Evolutionary conservation across 2,329 filamentous ascomycete species (phyloP).

Genomic region (Verticillium alfalfae): DNA sequence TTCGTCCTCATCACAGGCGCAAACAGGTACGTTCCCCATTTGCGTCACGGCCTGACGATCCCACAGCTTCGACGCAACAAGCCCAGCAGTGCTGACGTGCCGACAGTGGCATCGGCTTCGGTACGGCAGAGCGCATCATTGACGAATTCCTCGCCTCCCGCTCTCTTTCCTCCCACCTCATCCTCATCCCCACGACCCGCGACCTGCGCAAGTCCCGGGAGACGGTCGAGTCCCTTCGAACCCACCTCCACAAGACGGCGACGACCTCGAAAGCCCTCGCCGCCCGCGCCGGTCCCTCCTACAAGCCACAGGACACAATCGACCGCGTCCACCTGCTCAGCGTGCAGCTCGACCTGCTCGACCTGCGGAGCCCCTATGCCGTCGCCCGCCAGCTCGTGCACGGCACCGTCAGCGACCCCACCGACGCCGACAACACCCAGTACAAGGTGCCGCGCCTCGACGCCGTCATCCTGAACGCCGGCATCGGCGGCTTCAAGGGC

Average conservation of each 20-base stretch:
- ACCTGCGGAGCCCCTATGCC: conserved; percentile 43
- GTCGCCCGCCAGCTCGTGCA: conserved; percentile 41
- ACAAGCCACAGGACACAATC: conserved; percentile 35
- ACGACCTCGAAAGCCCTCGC: conserved; percentile 30
- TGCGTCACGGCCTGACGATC: neutral
- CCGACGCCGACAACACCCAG: conserved; percentile 23
- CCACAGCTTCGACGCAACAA: neutral
- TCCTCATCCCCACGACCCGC: conserved; percentile 80
- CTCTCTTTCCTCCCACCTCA: conserved; percentile 62
- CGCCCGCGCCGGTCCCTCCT: conserved; percentile 28
- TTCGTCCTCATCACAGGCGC: conserved; percentile 77
- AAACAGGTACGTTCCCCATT: conserved; percentile 59
- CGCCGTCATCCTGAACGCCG: conserved; percentile 78
- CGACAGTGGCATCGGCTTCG: conserved; percentile 76
- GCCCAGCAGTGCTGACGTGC: conserved; percentile 18
- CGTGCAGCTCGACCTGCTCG: conserved; percentile 55
- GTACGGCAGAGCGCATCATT: conserved; percentile 77
- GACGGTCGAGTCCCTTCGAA: conserved; percentile 60
- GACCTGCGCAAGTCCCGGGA: conserved; percentile 67
- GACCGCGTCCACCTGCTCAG: conserved; percentile 53
- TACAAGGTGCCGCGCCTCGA: conserved; percentile 65
- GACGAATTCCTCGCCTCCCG: conserved; percentile 78
- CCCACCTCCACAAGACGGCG: conserved; percentile 50
- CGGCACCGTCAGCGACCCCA: conserved; percentile 39
- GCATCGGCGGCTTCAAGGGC: conserved; percentile 81